Conservation (phyloP, 2,329 filamentous ascomycete species). For the Fusarium sp. region DNA sequence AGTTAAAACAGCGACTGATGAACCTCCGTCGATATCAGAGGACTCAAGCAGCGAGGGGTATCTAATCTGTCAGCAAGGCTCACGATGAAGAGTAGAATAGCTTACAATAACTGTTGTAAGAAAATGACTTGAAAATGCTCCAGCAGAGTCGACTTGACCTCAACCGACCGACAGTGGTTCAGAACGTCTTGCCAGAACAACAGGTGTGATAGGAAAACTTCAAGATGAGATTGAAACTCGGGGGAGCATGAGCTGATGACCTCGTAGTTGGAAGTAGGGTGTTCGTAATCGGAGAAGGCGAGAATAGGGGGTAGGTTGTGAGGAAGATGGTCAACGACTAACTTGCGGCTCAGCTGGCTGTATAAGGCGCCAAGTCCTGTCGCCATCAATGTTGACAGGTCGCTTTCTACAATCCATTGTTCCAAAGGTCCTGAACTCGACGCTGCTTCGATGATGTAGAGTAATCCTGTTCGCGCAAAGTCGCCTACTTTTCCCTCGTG, state of each 20-base stretch:
- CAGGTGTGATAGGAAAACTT: slow-evolving; percentile 93
- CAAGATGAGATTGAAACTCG: slow-evolving; percentile 85
- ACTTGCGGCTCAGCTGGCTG: slow-evolving; percentile 76
- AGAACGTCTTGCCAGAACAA: slow-evolving; percentile 98
- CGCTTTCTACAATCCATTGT: slow-evolving; percentile 97
- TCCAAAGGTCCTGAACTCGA: slow-evolving; percentile 85
- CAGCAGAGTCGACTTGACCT: slow-evolving; percentile 91
- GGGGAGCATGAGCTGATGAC: slow-evolving; percentile 79
- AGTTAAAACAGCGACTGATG: slow-evolving; percentile 93
- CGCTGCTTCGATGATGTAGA: slow-evolving; percentile 96
- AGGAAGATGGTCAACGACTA: slow-evolving; percentile 81
- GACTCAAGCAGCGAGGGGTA: slow-evolving; percentile 97
- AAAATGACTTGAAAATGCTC: slow-evolving; percentile 99
- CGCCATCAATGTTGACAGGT: slow-evolving; percentile 96
- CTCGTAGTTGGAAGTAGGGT: slow-evolving; percentile 75
- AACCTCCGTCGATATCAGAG: slow-evolving; percentile 95
- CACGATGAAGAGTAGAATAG: slow-evolving; percentile 6
- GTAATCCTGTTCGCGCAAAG: slow-evolving; percentile 90
- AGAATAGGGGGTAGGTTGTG: slow-evolving; percentile 85
- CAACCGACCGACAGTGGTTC: slow-evolving; percentile 91
- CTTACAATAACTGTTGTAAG: slow-evolving; percentile 89
- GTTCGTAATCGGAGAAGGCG: slow-evolving; percentile 87
- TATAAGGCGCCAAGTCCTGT: slow-evolving; percentile 86
- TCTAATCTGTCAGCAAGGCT: slow-evolving; percentile 57
- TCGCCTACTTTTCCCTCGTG: slow-evolving; percentile 94